phyloP scores from a whole-genome alignment of 176 grass and related monocot genomes.

The Dendrocalamus sinicus region DNA sequence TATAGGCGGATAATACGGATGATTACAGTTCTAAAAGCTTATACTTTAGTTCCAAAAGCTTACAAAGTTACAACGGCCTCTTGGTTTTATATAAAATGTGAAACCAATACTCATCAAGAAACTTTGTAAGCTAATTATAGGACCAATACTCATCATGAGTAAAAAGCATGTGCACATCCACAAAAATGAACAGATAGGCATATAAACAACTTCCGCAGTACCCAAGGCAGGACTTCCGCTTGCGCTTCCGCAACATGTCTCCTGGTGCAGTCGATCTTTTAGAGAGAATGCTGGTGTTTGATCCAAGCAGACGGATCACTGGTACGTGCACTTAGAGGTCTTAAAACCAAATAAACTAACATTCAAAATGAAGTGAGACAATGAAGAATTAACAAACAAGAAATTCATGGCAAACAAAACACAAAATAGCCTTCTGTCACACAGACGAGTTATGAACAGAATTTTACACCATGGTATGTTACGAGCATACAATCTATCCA shows the following conservation, averaged over 20 bases:
- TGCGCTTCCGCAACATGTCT: constrained; percentile 80
- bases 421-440: neutral
- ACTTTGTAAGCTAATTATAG: no score
- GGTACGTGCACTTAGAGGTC: constrained; percentile 43
- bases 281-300: constrained; percentile 97
- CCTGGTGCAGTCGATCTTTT: constrained; percentile 77
- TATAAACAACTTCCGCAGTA: constrained; percentile 78
- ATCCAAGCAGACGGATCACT: constrained; percentile 92
- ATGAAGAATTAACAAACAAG: neutral
- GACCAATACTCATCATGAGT: no score
- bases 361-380: constrained; percentile 21
- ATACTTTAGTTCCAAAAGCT: no score
- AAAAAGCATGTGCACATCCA: no score
- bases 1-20: no score
- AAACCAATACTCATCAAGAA: no score
- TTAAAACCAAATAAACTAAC: neutral
- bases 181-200: no score
- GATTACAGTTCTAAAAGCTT: no score
- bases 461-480: neutral
- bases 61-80: no score
- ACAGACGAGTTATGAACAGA: neutral
- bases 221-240: constrained; percentile 74
- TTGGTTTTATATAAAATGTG: no score
- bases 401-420: constrained; percentile 22
- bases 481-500: neutral